A percentile compares a stretch with the other conserved stretches of the same genome.
Evolutionary conservation across 495 filamentous ascomycete genomes (phyloP).

Genomic region (Eremomyces bilateralis): DNA sequence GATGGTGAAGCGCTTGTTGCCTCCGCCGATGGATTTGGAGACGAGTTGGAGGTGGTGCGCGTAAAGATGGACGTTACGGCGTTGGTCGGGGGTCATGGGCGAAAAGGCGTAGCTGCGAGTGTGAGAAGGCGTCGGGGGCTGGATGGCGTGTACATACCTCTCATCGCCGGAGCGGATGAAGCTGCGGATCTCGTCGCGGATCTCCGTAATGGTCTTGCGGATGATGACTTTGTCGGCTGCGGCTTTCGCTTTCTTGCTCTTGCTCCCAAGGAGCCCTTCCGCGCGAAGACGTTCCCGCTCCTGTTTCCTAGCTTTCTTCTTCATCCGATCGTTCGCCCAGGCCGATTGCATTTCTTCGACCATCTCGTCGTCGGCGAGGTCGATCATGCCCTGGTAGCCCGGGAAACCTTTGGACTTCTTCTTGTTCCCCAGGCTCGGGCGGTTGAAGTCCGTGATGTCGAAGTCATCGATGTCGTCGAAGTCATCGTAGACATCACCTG

Average conservation of each 20-base stretch:
- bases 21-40: constrained; percentile 63
- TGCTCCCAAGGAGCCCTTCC: constrained; percentile 59
- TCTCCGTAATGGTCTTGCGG: constrained; percentile 47
- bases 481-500: neutral
- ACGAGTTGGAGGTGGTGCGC: constrained; percentile 50
- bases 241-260: constrained; percentile 35
- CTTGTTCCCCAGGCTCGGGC: constrained; percentile 33
- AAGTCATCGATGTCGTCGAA: constrained; percentile 29
- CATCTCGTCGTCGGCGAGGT: constrained; percentile 56
- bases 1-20: constrained; percentile 48
- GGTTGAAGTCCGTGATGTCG: constrained; percentile 64
- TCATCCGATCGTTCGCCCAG: constrained; percentile 59
- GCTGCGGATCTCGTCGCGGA: constrained; percentile 44
- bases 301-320: constrained; percentile 59
- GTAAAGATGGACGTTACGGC: constrained; percentile 56
- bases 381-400: constrained; percentile 14
- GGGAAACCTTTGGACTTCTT: constrained; percentile 18
- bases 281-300: constrained; percentile 58
- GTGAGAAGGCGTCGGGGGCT: neutral
- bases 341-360: constrained; percentile 33
- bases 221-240: constrained; percentile 48
- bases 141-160: constrained; percentile 28
- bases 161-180: constrained; percentile 45
- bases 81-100: constrained; percentile 57
- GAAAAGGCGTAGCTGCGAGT: constrained; percentile 35